Evolutionary conservation across 1,139 yeast genomes (phyloP), one percentile per base, ranked within the genome.

Genomic region (Yamadazyma pseudoaaseri): DNA sequence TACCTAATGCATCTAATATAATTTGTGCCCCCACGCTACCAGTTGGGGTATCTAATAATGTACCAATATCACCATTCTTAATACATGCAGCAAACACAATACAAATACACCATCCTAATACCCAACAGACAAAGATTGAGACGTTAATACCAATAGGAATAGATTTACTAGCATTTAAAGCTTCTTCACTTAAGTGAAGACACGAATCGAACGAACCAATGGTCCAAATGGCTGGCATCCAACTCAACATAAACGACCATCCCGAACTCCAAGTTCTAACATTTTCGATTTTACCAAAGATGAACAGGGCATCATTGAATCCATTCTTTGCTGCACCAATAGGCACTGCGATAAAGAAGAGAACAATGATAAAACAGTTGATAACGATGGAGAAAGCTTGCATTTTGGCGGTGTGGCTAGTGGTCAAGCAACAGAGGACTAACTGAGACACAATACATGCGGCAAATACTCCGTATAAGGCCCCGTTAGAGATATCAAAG

Each of bases 181-280:
- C 84, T 52, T 83, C 90, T 54, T 83, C 92, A 17, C 81, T 70
- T 73, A 81, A 76, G 55, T 82, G 90, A 31, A 81, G 79, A 45
- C 83, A 79, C 5, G 84, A 75, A 52, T 82, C 90, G 50, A 80
- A 81, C 0, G 85, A 80, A 42, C 81, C 80, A 47, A 77, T 76
- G 11, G 80, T 74, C 83, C 83, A 77, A 33, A 75, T 74, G 1
- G 84, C 81, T 2, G 86, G 79, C 70, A 80, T 71, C 72, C 82
- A 73, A 13, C 80, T 67, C 31, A 76, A 56, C 45, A 75, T 56
- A 52, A 76, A 78, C 30, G 79, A 71, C 84, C 86, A 82, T n/a
- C 87, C 89, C 13, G 61, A 55, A 10, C 76, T 65, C 83, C 87
- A 84, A 27, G 64, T 71, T 16, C 81, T 62, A 27, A 57, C 59